Conservation (phyloP, 371 early-diverging fungal species). For the Saksenaea vasiformis region DNA sequence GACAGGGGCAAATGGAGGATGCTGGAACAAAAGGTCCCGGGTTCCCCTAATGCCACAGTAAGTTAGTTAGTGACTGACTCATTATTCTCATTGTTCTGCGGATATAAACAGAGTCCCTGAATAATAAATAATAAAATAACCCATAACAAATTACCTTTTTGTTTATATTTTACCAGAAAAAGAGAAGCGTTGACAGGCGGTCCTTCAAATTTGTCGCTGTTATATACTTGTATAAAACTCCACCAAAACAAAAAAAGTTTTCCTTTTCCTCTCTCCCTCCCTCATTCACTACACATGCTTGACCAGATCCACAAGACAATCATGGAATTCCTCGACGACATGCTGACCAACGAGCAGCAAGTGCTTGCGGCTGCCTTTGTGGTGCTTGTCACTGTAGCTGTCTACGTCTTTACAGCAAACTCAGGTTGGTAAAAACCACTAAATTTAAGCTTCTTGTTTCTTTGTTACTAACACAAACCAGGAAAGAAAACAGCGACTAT, state of each 20-base stretch:
- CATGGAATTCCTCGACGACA: conserved; percentile 1
- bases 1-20: background rate
- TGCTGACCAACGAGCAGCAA: background rate
- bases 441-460: background rate
- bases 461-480: background rate
- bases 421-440: background rate
- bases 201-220: background rate
- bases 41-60: background rate
- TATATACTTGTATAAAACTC: background rate
- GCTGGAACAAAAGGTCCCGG: background rate
- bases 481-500: background rate
- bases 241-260: conserved; percentile 2
- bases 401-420: background rate
- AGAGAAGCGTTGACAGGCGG: background rate
- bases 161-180: background rate
- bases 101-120: background rate
- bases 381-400: background rate
- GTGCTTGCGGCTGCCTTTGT: background rate
- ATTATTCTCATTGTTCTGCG: background rate
- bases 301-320: background rate
- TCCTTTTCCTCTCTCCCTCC: background rate
- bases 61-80: background rate
- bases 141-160: background rate
- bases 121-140: background rate
- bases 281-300: conserved; percentile 1